Evolutionary conservation across 108 stramenopile genomes (phyloP), one percentile per base, ranked within the genome.

Genomic region (Skeletonema marinoi): DNA sequence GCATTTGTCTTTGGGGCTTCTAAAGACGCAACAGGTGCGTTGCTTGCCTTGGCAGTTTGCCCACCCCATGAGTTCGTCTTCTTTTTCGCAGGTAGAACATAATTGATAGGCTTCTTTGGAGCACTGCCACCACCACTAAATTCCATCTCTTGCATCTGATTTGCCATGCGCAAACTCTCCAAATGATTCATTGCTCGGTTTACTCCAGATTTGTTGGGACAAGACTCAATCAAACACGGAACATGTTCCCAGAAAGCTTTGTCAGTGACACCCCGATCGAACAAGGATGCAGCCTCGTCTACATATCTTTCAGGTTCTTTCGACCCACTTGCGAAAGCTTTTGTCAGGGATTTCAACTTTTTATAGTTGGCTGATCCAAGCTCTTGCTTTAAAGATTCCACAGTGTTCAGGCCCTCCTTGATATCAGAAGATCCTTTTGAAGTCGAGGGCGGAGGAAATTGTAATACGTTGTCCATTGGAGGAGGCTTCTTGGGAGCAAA

Each of bases 361-460:
- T 96, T 96, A 82, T 88, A 96, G 38, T 85, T 87, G 12, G 77
- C 78, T 12, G 82, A 71, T 5, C 95, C 92, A 14, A 96, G 74
- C 12, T 81, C 41, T 16, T 78, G 76, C 68, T 96, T 94, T 77
- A 96, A 80, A 56, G 85, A 84, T 72, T 92, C 88, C 4, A 93
- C 64, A 1, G 88, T 85, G 10, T 71, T 86, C 48, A 74, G 83
- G 9, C 89, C 88, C 44, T 58, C 42, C 35, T 58, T 59, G 42
- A 66, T 61, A 56, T 72, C 30, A 35, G 44, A 21, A 8, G 60
- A 50, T 17, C 46, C 62, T 13, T 54, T 16, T 3, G 25, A 31
- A 16, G 73, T 6, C 3, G 75, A n/a, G 33, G 74, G 73, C 3
- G 72, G 77, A 4, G 88, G 88, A 16, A 82, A 86, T 64, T 88